Percentiles rank a stretch among this genome's conserved stretches.
These are phyloP conservation scores for Cercospora janseana DNA, from an alignment of 2,329 filamentous ascomycete species.

Conservation along the genomic window DNA sequence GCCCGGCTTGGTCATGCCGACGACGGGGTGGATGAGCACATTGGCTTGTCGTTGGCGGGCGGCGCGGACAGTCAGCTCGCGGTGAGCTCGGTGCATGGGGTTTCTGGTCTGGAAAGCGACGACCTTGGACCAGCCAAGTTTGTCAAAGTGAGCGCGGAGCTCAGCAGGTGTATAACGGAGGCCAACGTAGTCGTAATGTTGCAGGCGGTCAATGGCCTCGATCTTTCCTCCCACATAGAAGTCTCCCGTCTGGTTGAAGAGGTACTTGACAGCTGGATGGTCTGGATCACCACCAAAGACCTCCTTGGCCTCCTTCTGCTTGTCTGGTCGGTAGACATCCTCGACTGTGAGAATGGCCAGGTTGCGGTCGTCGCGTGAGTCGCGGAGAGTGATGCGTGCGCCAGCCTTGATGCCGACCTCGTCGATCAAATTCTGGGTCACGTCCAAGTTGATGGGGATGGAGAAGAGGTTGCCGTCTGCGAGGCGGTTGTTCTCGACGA, in stretches of 20 bases:
- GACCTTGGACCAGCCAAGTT: slow-evolving; percentile 96
- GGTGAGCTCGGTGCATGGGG: slow-evolving; percentile 98
- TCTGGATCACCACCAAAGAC: slow-evolving; percentile 91
- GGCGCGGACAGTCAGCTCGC: slow-evolving; percentile 94
- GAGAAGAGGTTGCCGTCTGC: slow-evolving; percentile 86
- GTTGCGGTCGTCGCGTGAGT: slow-evolving; percentile 94
- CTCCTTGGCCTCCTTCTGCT: slow-evolving; percentile 84
- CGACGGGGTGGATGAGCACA: slow-evolving; percentile 97
- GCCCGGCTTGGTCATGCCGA: slow-evolving; percentile 96
- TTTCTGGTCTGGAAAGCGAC: slow-evolving; percentile 99
- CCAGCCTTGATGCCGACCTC: slow-evolving; percentile 74
- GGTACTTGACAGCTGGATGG: slow-evolving; percentile 85
- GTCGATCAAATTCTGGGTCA: slow-evolving; percentile 72
- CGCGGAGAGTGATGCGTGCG: slow-evolving; percentile 80
- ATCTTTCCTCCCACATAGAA: slow-evolving; percentile 96
- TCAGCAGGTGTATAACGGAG: slow-evolving; percentile 94
- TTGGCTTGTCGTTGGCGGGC: slow-evolving; percentile 95
- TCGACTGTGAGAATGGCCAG: slow-evolving; percentile 93
- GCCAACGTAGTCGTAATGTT: slow-evolving; percentile 98
- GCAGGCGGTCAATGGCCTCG: slow-evolving; percentile 88
- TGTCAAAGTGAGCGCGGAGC: slow-evolving; percentile 95
- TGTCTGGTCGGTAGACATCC: slow-evolving; percentile 93
- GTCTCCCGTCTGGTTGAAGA: slow-evolving; percentile 75
- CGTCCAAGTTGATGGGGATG: slow-evolving; percentile 94
- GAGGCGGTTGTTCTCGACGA: slow-evolving; percentile 84